phyloP scores from a whole-genome alignment of 257 asterid genomes.

The Cinchona pubescens region DNA sequence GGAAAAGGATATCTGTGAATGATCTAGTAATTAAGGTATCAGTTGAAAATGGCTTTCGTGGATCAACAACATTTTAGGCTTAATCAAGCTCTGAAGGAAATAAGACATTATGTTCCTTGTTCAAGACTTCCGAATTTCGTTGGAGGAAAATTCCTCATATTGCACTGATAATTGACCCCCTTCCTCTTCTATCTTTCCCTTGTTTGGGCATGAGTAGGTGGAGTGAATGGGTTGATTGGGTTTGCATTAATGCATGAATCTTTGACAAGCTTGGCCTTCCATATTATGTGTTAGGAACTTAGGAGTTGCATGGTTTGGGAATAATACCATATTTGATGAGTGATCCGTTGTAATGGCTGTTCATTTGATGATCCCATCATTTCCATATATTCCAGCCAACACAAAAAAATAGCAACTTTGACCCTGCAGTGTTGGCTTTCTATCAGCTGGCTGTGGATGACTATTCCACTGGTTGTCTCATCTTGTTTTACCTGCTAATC shows the following conservation, averaged over 20 bases:
- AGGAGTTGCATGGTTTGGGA: neutral
- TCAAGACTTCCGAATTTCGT: neutral
- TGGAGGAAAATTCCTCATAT: neutral
- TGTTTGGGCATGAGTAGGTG: neutral
- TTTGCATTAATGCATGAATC: neutral
- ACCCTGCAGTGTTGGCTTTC: neutral
- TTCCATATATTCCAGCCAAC: neutral
- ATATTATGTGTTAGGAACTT: neutral
- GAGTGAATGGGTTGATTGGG: neutral
- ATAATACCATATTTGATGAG: neutral
- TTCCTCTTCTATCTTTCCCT: neutral
- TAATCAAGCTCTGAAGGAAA: neutral
- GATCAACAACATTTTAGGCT: neutral
- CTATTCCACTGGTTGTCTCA: neutral
- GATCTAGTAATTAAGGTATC: constrained; percentile 96
- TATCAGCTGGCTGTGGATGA: neutral
- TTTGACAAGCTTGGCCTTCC: neutral
- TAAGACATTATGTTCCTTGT: neutral
- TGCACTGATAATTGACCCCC: neutral
- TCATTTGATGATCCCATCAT: neutral
- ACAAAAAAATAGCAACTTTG: neutral
- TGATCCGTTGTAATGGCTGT: neutral
- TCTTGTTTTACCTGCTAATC: neutral
- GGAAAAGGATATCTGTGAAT: constrained; percentile 83
- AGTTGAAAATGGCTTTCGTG: constrained; percentile 1